Percentiles rank a stretch among this genome's conserved stretches.
Conservation (phyloP, 345 rosid species). For the Microthlaspi erraticum region DNA sequence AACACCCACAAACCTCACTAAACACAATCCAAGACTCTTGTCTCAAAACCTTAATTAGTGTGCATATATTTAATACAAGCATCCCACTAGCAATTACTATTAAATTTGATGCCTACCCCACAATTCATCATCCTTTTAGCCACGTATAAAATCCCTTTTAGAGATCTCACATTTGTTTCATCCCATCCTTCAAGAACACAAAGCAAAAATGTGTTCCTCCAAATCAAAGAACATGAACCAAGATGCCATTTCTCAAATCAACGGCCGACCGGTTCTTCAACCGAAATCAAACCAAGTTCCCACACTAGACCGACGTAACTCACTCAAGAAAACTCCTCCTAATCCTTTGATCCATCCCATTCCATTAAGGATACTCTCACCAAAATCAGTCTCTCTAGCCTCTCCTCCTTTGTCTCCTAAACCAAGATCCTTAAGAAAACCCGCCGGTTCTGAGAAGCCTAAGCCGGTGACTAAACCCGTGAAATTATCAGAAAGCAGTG, state of each 20-base stretch:
- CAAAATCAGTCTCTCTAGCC: slow-evolving; percentile 36
- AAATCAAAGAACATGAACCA: slow-evolving; percentile 47
- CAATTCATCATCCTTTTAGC: slow-evolving; percentile 32
- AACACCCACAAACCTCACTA: slow-evolving; percentile 24
- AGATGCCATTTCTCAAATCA: slow-evolving; percentile 47
- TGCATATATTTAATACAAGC: slow-evolving; percentile 19
- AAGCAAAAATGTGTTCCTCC: slow-evolving; percentile 60
- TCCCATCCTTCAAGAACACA: slow-evolving; percentile 28
- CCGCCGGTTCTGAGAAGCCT: slow-evolving; percentile 38
- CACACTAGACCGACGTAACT: slow-evolving; percentile 47
- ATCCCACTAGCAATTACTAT: slow-evolving; percentile 25
- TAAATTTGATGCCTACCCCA: slow-evolving; percentile 35
- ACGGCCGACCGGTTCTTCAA: slow-evolving; percentile 71
- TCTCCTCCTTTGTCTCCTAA: slow-evolving; percentile 72
- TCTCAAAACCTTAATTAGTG: slow-evolving; percentile 33
- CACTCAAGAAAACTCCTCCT: slow-evolving; percentile 52
- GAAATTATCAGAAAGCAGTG: slow-evolving; percentile 31
- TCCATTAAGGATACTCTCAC: slow-evolving; percentile 29
- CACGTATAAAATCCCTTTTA: slow-evolving; percentile 40
- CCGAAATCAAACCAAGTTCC: slow-evolving; percentile 70
- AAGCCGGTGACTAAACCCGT: slow-evolving; percentile 35
- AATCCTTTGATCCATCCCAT: slow-evolving; percentile 44
- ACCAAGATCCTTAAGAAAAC: slow-evolving; percentile 48
- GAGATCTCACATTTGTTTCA: slow-evolving; percentile 43
- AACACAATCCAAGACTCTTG: slow-evolving; percentile 25